Evolutionary conservation across 2,329 filamentous ascomycete genomes (phyloP).

Genomic region (Ascochyta fabae): DNA sequence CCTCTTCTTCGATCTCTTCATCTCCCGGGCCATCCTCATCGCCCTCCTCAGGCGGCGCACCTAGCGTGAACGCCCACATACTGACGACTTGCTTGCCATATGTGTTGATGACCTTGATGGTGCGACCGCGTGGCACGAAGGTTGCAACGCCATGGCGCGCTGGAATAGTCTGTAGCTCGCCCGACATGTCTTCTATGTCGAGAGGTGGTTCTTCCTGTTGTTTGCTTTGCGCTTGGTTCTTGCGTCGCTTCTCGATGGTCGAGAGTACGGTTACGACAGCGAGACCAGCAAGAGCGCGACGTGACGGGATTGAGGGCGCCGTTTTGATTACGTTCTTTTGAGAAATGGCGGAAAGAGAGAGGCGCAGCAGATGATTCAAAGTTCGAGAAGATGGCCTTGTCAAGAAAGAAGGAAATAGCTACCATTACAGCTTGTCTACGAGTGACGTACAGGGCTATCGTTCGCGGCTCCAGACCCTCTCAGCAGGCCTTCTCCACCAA

Average conservation of each 20-base stretch:
- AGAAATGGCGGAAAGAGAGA: neutral
- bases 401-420: conserved; percentile 9
- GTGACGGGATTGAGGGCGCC: conserved; percentile 39
- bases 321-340: conserved; percentile 26
- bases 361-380: neutral
- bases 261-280: conserved; percentile 44
- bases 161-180: conserved; percentile 54
- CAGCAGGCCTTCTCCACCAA: conserved; percentile 16
- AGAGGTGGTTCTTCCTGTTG: conserved; percentile 21
- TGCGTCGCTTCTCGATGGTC: conserved; percentile 43
- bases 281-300: conserved; percentile 45
- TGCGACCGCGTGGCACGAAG: conserved; percentile 56
- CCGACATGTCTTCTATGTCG: conserved; percentile 44
- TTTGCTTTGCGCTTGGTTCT: conserved; percentile 24
- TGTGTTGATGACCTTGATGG: conserved; percentile 59
- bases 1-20: conserved; percentile 36
- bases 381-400: neutral
- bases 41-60: conserved; percentile 51
- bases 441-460: conserved; percentile 20
- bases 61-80: conserved; percentile 58
- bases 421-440: conserved; percentile 1
- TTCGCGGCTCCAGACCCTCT: conserved; percentile 11
- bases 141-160: conserved; percentile 59
- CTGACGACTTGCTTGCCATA: conserved; percentile 59
- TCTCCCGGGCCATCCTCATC: conserved; percentile 30